Evolutionary conservation across 495 filamentous ascomycete genomes (phyloP).

Genomic region (Thozetella sp.): DNA sequence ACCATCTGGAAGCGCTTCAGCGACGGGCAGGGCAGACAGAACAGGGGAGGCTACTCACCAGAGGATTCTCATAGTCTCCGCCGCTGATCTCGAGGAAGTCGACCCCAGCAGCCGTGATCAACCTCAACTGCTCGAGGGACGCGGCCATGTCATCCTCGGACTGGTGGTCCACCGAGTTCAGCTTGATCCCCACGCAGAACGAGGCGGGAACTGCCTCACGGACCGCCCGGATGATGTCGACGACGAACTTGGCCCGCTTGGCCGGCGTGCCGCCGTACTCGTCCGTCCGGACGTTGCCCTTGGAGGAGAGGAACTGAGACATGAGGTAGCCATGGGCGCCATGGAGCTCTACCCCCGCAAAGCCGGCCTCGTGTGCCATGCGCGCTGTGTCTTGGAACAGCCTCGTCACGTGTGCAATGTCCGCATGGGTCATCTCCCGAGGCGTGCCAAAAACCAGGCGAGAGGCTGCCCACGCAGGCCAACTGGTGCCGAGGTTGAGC

Average conservation of each 20-base stretch:
- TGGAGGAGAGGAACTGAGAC: slow-evolving; percentile 69
- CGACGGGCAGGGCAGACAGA: background rate
- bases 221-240: slow-evolving; percentile 66
- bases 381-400: slow-evolving; percentile 61
- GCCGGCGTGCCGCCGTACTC: slow-evolving; percentile 68
- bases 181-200: slow-evolving; percentile 62
- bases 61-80: slow-evolving; percentile 57
- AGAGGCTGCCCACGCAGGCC: slow-evolving; percentile 51
- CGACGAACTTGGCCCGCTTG: slow-evolving; percentile 61
- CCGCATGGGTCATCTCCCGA: slow-evolving; percentile 51
- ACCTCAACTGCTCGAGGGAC: slow-evolving; percentile 52
- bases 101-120: slow-evolving; percentile 53
- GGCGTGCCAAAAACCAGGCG: slow-evolving; percentile 60
- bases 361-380: slow-evolving; percentile 67
- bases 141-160: slow-evolving; percentile 40
- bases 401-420: slow-evolving; percentile 54
- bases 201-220: slow-evolving; percentile 59
- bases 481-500: slow-evolving; percentile 30
- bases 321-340: slow-evolving; percentile 74
- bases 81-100: slow-evolving; percentile 68
- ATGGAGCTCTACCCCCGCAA: slow-evolving; percentile 77
- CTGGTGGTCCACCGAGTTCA: slow-evolving; percentile 63
- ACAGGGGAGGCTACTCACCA: slow-evolving; percentile 18
- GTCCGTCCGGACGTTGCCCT: slow-evolving; percentile 64
- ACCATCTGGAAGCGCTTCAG: slow-evolving; percentile 8